Percentiles rank a stretch among this genome's conserved stretches.
phyloP scores from a whole-genome alignment of 1,284 basidiomycete genomes.

The Entoloma clypeatum region DNA sequence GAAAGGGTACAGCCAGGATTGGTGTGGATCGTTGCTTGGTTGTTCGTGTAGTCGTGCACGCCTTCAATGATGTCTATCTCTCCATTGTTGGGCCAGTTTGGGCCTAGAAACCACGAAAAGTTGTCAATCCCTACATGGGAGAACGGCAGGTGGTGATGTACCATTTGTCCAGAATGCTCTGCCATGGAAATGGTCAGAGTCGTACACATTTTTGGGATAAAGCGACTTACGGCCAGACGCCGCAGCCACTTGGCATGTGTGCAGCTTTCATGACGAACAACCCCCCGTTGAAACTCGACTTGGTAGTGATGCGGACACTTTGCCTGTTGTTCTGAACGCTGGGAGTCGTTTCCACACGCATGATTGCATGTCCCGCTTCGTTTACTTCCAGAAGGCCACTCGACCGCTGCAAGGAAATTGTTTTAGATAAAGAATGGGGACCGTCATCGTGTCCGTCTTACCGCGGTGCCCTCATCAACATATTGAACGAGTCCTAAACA shows the following conservation, averaged over 20 bases:
- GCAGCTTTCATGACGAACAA: constrained; percentile 78
- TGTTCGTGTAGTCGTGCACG: constrained; percentile 72
- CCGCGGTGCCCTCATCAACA: constrained; percentile 52
- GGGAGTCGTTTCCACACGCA: constrained; percentile 81
- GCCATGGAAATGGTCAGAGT: constrained; percentile 6
- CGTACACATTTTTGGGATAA: constrained; percentile 1
- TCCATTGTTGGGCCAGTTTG: constrained; percentile 70
- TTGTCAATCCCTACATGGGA: constrained; percentile 1
- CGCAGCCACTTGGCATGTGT: constrained; percentile 92
- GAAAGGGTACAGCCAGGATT: constrained; percentile 65
- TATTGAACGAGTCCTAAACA: constrained; percentile 46
- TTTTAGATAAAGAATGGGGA: constrained; percentile 9
- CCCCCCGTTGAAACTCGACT: constrained; percentile 59
- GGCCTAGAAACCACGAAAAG: constrained; percentile 35
- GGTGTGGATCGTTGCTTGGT: constrained; percentile 81
- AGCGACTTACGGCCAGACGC: constrained; percentile 70
- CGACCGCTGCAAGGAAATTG: constrained; percentile 34
- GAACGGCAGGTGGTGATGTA: constrained; percentile 16
- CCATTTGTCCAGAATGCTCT: constrained; percentile 49
- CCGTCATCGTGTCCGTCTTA: constrained; percentile 33
- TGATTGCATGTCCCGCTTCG: constrained; percentile 66
- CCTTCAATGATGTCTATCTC: constrained; percentile 90
- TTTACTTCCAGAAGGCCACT: constrained; percentile 59
- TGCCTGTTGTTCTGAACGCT: constrained; percentile 62
- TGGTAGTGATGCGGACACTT: constrained; percentile 74